Percentiles rank a stretch among this genome's conserved stretches.
These are phyloP conservation scores for Fusarium sp. DNA, from an alignment of 2,329 filamentous ascomycete species.

Conservation along the genomic window DNA sequence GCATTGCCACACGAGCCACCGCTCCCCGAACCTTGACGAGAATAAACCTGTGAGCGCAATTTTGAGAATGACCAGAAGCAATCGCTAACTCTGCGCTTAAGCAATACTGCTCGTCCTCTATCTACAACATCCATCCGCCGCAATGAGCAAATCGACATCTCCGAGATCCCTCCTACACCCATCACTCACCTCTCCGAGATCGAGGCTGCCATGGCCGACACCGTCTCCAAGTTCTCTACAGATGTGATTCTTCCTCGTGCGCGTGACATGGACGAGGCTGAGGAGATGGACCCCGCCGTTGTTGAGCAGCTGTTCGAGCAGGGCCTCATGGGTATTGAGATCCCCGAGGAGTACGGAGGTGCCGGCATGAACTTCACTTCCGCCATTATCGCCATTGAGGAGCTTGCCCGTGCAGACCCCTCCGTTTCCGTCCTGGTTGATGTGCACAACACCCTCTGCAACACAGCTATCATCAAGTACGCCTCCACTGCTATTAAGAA, in stretches of 20 bases:
- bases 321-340: conserved; percentile 96
- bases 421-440: conserved; percentile 95
- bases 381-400: conserved; percentile 96
- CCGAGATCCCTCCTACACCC: conserved; percentile 85
- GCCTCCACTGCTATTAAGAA: conserved; percentile 81
- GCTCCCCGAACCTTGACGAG: conserved; percentile 37
- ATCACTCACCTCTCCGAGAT: conserved; percentile 93
- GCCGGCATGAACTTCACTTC: conserved; percentile 99
- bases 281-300: conserved; percentile 87
- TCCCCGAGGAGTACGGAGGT: conserved; percentile 95
- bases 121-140: conserved; percentile 68
- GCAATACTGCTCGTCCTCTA: conserved; percentile 60
- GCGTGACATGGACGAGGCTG: conserved; percentile 97
- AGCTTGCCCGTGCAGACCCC: conserved; percentile 92
- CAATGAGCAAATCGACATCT: conserved; percentile 66
- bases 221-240: conserved; percentile 89
- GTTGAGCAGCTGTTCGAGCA: conserved; percentile 97
- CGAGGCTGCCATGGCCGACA: conserved; percentile 88
- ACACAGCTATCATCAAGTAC: conserved; percentile 90
- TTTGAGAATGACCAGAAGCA: background rate
- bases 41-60: conserved; percentile 42
- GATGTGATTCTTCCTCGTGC: conserved; percentile 91
- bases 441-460: conserved; percentile 98
- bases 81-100: conserved; percentile 16
- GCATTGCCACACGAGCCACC: conserved; percentile 36